Base-by-base conservation (phyloP, 352 stramenopile species). In the Pythium myriotylum region DNA sequence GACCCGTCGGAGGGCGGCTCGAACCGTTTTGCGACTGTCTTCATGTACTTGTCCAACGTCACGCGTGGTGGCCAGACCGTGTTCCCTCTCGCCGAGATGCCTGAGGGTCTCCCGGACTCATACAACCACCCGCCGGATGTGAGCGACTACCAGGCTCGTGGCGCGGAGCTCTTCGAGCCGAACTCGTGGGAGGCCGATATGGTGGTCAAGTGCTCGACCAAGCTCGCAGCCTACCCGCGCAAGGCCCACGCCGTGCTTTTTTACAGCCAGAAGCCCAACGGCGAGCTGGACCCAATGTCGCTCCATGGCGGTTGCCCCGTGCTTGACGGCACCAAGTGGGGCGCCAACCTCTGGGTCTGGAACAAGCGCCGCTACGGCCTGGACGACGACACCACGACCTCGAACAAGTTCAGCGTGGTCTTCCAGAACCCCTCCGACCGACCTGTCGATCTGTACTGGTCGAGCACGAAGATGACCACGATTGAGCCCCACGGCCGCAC, bases 311-410 rank as follows among this genome's bases (percentile, higher is more conserved):
- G 88, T n/a, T 99, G 97, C 72, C 97, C 97, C 5, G 95, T 99
- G 8, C 66, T 98, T 8, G 79, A 93, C 19, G 92, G 92, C 22
- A 88, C 91, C 17, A 99, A 99, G 72, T 99, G 94, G 83, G 94
- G 89, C n/a, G 95, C 95, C 14, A 98, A 98, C 71, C 90, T 98
- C 51, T 98, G 95, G 94, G 84, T 99, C 55, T 98, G 96, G 95
- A 98, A 98, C 78, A 91, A 89, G 60, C 86, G 89, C 5, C 75
- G 86, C 50, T 87, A 84, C 54, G 86, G 81, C 3, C 55, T 91
- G 33, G 77, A 85, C 68, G 54, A 59, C 37, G 53, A 77, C 41
- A 47, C 37, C 19, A 73, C 54, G 10, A 46, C 37, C 20, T 62
- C 65, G 10, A 74, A 58, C 33, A 66, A 81, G 49, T 80, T 86